A percentile compares a stretch with the other conserved stretches of the same genome.
Conservation (phyloP, 2,329 filamentous ascomycete genomes). For the Botrytis aclada region DNA sequence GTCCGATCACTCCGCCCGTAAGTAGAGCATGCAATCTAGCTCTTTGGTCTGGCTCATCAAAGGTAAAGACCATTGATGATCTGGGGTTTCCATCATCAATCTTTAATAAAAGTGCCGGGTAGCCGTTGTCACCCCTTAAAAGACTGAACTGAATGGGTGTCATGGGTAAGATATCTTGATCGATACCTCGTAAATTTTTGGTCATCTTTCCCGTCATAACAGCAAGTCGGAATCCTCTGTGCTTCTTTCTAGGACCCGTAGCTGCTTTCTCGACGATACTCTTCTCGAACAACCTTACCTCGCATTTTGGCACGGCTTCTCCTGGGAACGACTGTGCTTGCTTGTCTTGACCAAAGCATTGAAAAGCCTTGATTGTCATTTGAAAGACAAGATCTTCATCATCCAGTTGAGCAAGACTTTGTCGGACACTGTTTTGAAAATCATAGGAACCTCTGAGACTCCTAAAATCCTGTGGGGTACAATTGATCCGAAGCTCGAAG, state of each 20-base stretch:
- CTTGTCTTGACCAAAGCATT: slow-evolving; percentile 74
- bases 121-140: slow-evolving; percentile 66
- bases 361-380: slow-evolving; percentile 67
- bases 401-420: slow-evolving; percentile 62
- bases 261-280: slow-evolving; percentile 66
- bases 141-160: slow-evolving; percentile 76
- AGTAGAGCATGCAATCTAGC: slow-evolving; percentile 69
- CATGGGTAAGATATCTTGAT: slow-evolving; percentile 63
- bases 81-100: slow-evolving; percentile 45
- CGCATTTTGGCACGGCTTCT: slow-evolving; percentile 69
- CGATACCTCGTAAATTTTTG: slow-evolving; percentile 74
- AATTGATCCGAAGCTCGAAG: slow-evolving; percentile 68
- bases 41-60: slow-evolving; percentile 69
- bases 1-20: slow-evolving; percentile 65
- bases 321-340: slow-evolving; percentile 70
- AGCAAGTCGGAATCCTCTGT: slow-evolving; percentile 75
- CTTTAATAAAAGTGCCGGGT: slow-evolving; percentile 63
- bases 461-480: slow-evolving; percentile 74
- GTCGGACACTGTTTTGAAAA: slow-evolving; percentile 74
- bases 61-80: slow-evolving; percentile 74
- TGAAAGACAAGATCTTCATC: slow-evolving; percentile 71
- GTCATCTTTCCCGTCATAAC: slow-evolving; percentile 74
- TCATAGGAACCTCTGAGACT: slow-evolving; percentile 81
- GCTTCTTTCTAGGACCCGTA: slow-evolving; percentile 67
- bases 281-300: slow-evolving; percentile 72